Base-by-base conservation (phyloP, 164 flowering plant species). In the Echeveria elegans region DNA sequence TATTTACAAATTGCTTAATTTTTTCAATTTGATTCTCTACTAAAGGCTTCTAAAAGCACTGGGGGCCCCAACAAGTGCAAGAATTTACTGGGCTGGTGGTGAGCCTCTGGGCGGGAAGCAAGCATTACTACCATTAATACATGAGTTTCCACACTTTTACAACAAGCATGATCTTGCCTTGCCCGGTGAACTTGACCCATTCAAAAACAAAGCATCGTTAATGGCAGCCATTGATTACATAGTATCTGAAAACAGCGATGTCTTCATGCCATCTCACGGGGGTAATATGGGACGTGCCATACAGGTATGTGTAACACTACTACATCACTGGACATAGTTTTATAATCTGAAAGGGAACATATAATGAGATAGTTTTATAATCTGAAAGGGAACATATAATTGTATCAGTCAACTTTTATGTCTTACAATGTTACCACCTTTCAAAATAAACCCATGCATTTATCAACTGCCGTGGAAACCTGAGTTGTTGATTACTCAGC, bases 241-340 rank as follows among this genome's bases (percentile, higher is more conserved):
- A 29, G 91, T 95, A 45, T 86, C 88, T 14, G 90, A 84, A 77
- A 80, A 78, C 18, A 90, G 98, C 50, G 87, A 95, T 72, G 93
- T 95, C 19, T 95, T 92, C 85, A 90, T 92, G 91, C 86, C 99
- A 59, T 95, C 97, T 60, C 97, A 95, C 79, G 99, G 99, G 10
- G 99, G 99, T 63, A 92, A 95, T 66, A 95, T 95, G 99, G 97
- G 92, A 23, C 99, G 83, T 50, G 97, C 97, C 3, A 73, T 95
- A 24, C 97, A 95, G 99, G 99, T 94, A 83, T 45, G 19, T 48
- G 56, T 14, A 56, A 15, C 30, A 32, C 61, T 56, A 3, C 7
- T 28, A n/a, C n/a, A n/a, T n/a, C n/a, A n/a, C n/a, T n/a, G n/a
- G n/a, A n/a, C n/a, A n/a, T n/a, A n/a, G n/a, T n/a, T 48, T 48